Evolutionary conservation across 2,329 filamentous ascomycete species (phyloP), one percentile per base, ranked within the genome.

Genomic region (Plectosphaerella plurivora): DNA sequence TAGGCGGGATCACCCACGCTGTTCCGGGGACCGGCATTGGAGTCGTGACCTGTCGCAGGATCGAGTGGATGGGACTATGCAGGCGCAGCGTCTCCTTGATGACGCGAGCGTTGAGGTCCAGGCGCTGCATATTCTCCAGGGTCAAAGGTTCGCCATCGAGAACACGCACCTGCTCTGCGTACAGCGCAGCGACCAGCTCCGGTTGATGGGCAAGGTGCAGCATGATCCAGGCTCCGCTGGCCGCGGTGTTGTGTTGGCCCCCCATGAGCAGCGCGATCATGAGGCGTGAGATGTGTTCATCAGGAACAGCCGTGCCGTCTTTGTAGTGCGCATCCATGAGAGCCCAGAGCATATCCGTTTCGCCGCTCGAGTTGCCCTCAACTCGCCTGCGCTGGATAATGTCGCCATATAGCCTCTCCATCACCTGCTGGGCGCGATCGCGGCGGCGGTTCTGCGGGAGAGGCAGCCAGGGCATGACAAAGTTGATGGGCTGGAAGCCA

Each of bases 251-350:
- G 72, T 93, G 89, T 64, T 94, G 89, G 49, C 89, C 89, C 11
- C 86, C 89, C 88, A 94, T 92, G 49, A 93, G 78, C 15, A 93
- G 77, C 0, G 88, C 88, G 63, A 93, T 93, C 89, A 93, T 91
- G 77, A 93, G 89, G 68, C 91, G 85, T 0, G 88, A 88, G 49
- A 93, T 83, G 64, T 93, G 88, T 59, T 84, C 79, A 65, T 93
- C 88, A 0, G 88, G 84, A 1, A 92, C 71, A 0, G 76, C 70
- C 11, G 73, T 77, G 46, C 89, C 88, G 60, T 89, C 77, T 71
- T 91, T 91, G 79, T 93, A 93, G 11, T 72, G 78, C 66, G 85
- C 87, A 58, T 78, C 75, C 87, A 92, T 91, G 52, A 93, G 68
- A 65, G 92, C 89, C 76, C 79, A 86, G 64, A 92, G 89, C 83